Conservation (phyloP, 2,329 filamentous ascomycete genomes). For the Aspergillus japonicus region DNA sequence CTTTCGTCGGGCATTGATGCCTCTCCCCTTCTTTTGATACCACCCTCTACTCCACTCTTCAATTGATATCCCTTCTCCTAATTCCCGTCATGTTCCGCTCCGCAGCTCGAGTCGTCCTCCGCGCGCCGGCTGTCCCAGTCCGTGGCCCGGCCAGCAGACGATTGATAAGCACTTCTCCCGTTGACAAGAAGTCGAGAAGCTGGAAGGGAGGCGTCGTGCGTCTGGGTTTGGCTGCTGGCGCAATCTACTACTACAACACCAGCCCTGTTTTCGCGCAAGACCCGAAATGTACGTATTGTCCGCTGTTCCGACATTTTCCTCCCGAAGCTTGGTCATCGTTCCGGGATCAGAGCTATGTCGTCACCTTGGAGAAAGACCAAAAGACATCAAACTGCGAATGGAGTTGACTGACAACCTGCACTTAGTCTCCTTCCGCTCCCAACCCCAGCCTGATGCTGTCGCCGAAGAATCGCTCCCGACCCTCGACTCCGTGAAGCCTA, state of each 20-base stretch:
- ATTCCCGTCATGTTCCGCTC: conserved; percentile 52
- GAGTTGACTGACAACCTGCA: conserved; percentile 8
- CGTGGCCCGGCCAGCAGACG: conserved; percentile 39
- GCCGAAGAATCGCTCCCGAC: conserved; percentile 58
- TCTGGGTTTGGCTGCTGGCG: conserved; percentile 72
- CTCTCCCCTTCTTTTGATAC: conserved; percentile 8
- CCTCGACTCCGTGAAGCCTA: conserved; percentile 65
- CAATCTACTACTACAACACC: conserved; percentile 93
- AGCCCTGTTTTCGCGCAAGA: conserved; percentile 84
- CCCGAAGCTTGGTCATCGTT: background rate
- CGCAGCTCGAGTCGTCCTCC: conserved; percentile 47
- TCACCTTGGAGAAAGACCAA: background rate
- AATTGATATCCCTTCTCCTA: conserved; percentile 4
- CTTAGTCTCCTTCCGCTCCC: conserved; percentile 34
- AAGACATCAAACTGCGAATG: background rate
- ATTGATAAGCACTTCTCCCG: conserved; percentile 56
- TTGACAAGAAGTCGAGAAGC: conserved; percentile 67
- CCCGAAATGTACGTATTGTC: conserved; percentile 61
- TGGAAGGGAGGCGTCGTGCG: conserved; percentile 76
- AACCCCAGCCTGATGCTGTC: conserved; percentile 30
- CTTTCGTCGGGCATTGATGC: conserved; percentile 1
- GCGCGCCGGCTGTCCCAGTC: conserved; percentile 34
- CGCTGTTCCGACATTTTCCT: conserved; percentile 8
- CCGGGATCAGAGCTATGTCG: background rate
- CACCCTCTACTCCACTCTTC: background rate